phyloP scores from a whole-genome alignment of 305 asterid genomes.

The Fraxinus greggii region DNA sequence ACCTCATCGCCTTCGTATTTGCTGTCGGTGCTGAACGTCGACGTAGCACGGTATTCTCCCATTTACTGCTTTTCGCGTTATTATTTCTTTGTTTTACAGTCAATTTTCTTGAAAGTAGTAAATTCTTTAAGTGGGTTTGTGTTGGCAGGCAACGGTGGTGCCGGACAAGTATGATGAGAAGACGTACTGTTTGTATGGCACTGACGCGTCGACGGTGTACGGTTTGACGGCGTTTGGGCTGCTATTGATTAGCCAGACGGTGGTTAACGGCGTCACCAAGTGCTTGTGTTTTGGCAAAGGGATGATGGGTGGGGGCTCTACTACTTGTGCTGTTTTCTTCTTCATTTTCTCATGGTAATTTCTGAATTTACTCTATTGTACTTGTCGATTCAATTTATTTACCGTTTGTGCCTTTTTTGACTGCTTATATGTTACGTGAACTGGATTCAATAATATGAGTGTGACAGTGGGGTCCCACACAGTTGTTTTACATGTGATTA shows the following conservation, averaged over 20 bases:
- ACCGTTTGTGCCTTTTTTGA: slow-evolving; percentile 16
- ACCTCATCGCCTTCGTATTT: slow-evolving; percentile 80
- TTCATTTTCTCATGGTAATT: slow-evolving; percentile 86
- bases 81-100: neutral
- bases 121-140: neutral
- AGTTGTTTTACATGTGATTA: neutral
- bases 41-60: slow-evolving; percentile 75
- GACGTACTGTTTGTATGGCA: slow-evolving; percentile 67
- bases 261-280: slow-evolving; percentile 80
- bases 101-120: neutral
- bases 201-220: slow-evolving; percentile 87
- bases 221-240: slow-evolving; percentile 86
- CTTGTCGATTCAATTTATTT: slow-evolving; percentile 5
- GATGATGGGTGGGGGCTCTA: slow-evolving; percentile 60
- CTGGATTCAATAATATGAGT: neutral
- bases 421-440: neutral
- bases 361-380: neutral
- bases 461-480: slow-evolving; percentile 10
- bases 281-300: slow-evolving; percentile 86
- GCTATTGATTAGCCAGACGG: slow-evolving; percentile 68
- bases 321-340: slow-evolving; percentile 60
- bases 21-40: slow-evolving; percentile 97
- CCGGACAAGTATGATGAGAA: slow-evolving; percentile 90
- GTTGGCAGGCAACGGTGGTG: slow-evolving; percentile 56
- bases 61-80: neutral